Conservation (phyloP, 805 yeast species). For the Ogataea paraovalis region DNA sequence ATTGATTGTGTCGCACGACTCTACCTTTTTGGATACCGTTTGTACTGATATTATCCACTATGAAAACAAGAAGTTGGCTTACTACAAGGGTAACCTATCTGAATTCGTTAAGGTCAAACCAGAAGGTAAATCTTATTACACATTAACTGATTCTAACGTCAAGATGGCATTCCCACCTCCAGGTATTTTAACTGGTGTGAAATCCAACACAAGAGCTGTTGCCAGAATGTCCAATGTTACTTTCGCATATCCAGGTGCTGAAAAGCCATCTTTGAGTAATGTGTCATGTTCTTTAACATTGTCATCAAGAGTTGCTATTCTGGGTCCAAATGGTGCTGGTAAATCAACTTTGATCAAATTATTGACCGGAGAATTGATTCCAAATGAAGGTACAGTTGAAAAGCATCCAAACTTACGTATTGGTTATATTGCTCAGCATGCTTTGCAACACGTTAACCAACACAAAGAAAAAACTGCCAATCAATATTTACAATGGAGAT, state of each 20-base stretch:
- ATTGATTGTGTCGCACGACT: conserved; percentile 94
- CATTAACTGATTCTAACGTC: conserved; percentile 86
- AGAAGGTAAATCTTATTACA: conserved; percentile 94
- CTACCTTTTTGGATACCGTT: conserved; percentile 91
- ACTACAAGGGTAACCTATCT: conserved; percentile 93
- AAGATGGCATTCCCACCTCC: conserved; percentile 99
- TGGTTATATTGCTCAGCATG: conserved; percentile 98
- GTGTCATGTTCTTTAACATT: conserved; percentile 89
- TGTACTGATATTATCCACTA: conserved; percentile 97
- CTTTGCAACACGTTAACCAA: conserved; percentile 93
- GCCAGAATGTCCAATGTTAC: conserved; percentile 69
- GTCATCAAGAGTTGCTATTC: conserved; percentile 94
- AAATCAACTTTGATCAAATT: conserved; percentile 92
- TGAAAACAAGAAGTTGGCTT: conserved; percentile 89
- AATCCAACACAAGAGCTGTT: conserved; percentile 90
- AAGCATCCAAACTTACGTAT: conserved; percentile 97
- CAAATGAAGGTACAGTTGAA: conserved; percentile 85
- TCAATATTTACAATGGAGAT: conserved; percentile 98
- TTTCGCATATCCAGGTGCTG: conserved; percentile 85
- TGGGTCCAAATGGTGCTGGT: conserved; percentile 99
- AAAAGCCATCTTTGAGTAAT: conserved; percentile 71
- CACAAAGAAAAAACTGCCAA: conserved; percentile 98
- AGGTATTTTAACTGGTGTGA: conserved; percentile 95
- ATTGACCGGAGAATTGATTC: conserved; percentile 87
- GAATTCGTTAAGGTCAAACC: conserved; percentile 90